phyloP scores from a whole-genome alignment of 1,284 basidiomycete genomes.

The Rhodotorula mucilaginosa region DNA sequence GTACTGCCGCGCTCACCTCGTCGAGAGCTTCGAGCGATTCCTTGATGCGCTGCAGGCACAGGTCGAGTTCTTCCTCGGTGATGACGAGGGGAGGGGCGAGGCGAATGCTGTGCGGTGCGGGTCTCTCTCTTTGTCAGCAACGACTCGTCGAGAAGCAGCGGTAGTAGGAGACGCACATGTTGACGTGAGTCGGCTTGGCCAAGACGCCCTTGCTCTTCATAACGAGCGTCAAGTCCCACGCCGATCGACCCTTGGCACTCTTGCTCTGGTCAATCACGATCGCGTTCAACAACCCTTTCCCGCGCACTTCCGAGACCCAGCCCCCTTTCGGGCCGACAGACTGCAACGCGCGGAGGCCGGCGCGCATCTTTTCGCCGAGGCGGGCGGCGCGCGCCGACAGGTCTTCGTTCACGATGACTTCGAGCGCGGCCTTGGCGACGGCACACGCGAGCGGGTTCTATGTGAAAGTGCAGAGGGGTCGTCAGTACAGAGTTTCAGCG shows the following conservation, averaged over 20 bases:
- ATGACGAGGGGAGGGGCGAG: slow-evolving; percentile 96
- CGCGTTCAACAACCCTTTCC: slow-evolving; percentile 81
- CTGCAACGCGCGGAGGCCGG: slow-evolving; percentile 56
- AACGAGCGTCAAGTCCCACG: slow-evolving; percentile 89
- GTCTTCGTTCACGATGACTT: slow-evolving; percentile 82
- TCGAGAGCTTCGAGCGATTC: slow-evolving; percentile 79
- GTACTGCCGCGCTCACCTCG: slow-evolving; percentile 53
- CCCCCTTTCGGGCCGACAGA: slow-evolving; percentile 37
- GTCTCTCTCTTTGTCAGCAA: not conserved
- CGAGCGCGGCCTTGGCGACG: slow-evolving; percentile 84
- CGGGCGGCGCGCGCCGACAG: slow-evolving; percentile 72
- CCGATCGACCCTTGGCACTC: slow-evolving; percentile 72
- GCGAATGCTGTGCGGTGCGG: slow-evolving; percentile 65
- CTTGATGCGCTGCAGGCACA: slow-evolving; percentile 72
- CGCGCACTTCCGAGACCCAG: slow-evolving; percentile 43
- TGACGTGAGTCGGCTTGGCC: slow-evolving; percentile 93
- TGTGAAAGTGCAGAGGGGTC: slow-evolving; percentile 74
- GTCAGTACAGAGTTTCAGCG: no score
- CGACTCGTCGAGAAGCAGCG: not conserved
- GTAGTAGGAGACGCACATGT: slow-evolving; percentile 62
- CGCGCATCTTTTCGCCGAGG: slow-evolving; percentile 80
- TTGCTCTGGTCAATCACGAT: slow-evolving; percentile 85
- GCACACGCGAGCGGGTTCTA: slow-evolving; percentile 96
- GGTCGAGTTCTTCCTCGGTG: slow-evolving; percentile 73
- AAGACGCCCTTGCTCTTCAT: slow-evolving; percentile 85